phyloP scores from a whole-genome alignment of 2,329 filamentous ascomycete species.

The Penicillium digitatum region DNA sequence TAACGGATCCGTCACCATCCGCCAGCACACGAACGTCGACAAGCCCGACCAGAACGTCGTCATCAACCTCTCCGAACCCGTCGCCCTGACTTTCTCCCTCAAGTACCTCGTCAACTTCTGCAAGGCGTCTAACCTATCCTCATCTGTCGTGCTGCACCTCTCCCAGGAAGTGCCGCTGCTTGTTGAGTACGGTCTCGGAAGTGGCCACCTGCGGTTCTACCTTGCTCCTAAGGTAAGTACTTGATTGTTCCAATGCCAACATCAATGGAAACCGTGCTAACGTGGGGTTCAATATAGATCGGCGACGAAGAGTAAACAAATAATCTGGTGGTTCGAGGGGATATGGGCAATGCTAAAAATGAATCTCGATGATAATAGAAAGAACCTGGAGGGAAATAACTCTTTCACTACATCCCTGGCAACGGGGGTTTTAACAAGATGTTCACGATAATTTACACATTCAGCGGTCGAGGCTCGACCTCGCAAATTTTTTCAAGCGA shows the following conservation, averaged over 20 bases:
- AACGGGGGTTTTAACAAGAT: constrained; percentile 19
- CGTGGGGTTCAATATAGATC: constrained; percentile 51
- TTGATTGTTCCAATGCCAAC: not conserved
- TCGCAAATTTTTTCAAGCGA: constrained; percentile 4
- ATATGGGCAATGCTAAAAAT: constrained; percentile 23
- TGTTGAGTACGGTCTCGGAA: constrained; percentile 83
- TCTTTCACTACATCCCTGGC: constrained; percentile 18
- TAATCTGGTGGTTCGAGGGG: not conserved
- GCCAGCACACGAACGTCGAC: constrained; percentile 82
- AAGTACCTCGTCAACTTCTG: constrained; percentile 99
- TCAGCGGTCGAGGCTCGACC: constrained; percentile 12
- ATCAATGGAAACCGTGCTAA: not conserved
- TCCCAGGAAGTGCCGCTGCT: constrained; percentile 94
- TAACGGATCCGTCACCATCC: constrained; percentile 86
- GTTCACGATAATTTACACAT: constrained; percentile 24
- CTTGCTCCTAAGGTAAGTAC: constrained; percentile 85
- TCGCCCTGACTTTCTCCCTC: constrained; percentile 92
- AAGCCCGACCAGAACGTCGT: constrained; percentile 82
- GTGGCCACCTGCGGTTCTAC: constrained; percentile 93
- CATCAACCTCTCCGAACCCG: constrained; percentile 87
- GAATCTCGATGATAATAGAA: constrained; percentile 29
- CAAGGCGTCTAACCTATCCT: constrained; percentile 85
- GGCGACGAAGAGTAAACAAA: constrained; percentile 50
- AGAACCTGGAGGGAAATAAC: constrained; percentile 44
- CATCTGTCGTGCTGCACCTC: constrained; percentile 81